Evolutionary conservation across 1,284 basidiomycete genomes (phyloP).

Genomic region (Kalmanozyma brasiliensis): DNA sequence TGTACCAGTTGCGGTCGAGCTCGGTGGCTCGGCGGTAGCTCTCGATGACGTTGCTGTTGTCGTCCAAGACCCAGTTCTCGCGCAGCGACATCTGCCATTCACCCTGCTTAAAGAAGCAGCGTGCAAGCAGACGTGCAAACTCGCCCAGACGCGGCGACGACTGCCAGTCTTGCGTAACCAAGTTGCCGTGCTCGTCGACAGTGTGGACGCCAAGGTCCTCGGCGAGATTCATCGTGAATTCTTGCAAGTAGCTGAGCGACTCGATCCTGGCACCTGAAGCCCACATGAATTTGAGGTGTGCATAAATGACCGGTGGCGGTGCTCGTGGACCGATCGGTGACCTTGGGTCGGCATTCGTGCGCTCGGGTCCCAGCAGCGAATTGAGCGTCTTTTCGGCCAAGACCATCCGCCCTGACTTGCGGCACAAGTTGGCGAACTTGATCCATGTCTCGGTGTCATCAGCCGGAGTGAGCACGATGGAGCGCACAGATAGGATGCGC

Average conservation of each 20-base stretch:
- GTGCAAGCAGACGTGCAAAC: conserved; percentile 86
- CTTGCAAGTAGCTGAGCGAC: conserved; percentile 84
- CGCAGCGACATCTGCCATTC: conserved; percentile 88
- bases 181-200: conserved; percentile 60
- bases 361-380: conserved; percentile 65
- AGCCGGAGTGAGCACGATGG: conserved; percentile 89
- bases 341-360: conserved; percentile 43
- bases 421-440: conserved; percentile 87
- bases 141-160: conserved; percentile 72
- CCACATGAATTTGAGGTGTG: conserved; percentile 97
- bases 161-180: conserved; percentile 59
- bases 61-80: conserved; percentile 76
- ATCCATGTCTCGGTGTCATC: conserved; percentile 99
- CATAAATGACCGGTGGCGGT: conserved; percentile 96
- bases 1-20: conserved; percentile 94
- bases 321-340: conserved; percentile 62
- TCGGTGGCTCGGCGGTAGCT: conserved; percentile 90
- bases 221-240: conserved; percentile 80
- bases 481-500: conserved; percentile 93
- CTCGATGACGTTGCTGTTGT: conserved; percentile 69
- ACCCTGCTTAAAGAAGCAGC: conserved; percentile 96
- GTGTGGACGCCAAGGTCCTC: conserved; percentile 76
- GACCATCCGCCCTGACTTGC: conserved; percentile 84
- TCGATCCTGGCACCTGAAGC: conserved; percentile 82
- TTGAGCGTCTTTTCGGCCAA: conserved; percentile 98